Evolutionary conservation across 495 filamentous ascomycete species (phyloP), one percentile per base, ranked within the genome.

Genomic region (Immersiella caudata): DNA sequence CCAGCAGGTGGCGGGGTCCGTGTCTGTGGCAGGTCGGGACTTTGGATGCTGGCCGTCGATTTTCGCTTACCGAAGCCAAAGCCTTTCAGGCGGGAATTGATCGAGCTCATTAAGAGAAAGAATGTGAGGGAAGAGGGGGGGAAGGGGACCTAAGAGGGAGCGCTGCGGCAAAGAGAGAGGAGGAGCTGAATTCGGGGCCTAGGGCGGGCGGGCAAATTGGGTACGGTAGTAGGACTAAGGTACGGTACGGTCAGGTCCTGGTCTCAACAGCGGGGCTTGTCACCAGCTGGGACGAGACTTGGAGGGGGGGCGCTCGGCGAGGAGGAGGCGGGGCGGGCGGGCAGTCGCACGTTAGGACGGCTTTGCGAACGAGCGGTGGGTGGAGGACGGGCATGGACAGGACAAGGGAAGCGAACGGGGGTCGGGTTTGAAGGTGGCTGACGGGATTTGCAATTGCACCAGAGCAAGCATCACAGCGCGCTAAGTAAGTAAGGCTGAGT

Each of bases 21-120:
- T 35, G 71, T 79, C 73, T 78, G 74, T 67, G 78, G 71, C 71
- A 80, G 70, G 61, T 79, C 76, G 73, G 73, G 73, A 67, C 69
- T 74, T 60, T 81, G 79, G 56, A 80, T 80, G 71, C 77, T 78
- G 72, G 81, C 80, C 66, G 79, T 82, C 66, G 83, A 84, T 74
- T 81, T 85, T 72, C 82, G 79, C 79, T 85, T 85, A 73, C 82
- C 81, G 74, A 85, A 82, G 74, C 82, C 83, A 79, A 88, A 82
- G 80, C 81, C 78, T 80, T 87, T 86, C 62, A 87, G 80, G 67
- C 84, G 83, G 68, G 82, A 84, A 80, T 86, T 88, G 84, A 86
- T 79, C 78, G 82, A 86, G 81, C 83, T 85, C 85, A 87, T 88
- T 84, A 78, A 82, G 78, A 62, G 71, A 67, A 71, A 66, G 68